phyloP scores from a whole-genome alignment of 2,329 filamentous ascomycete species.

The Alternaria novae-zelandiae region DNA sequence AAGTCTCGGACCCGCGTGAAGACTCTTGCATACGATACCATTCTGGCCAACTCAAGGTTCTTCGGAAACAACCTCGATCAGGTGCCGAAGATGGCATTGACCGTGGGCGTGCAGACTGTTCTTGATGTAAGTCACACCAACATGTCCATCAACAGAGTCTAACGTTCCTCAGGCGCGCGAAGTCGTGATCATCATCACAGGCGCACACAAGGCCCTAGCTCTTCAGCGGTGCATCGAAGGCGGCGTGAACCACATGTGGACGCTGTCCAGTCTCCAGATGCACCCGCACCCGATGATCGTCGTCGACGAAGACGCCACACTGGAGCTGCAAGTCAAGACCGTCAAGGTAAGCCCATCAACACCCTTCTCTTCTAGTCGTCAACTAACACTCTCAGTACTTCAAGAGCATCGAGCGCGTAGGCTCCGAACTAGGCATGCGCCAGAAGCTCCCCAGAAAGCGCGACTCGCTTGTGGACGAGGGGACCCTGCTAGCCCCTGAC shows the following conservation, averaged over 20 bases:
- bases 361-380: background rate
- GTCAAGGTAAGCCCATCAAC: constrained; percentile 37
- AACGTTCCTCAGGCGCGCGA: constrained; percentile 64
- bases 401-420: constrained; percentile 58
- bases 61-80: constrained; percentile 75
- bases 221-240: constrained; percentile 82
- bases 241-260: constrained; percentile 91
- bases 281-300: constrained; percentile 84
- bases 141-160: constrained; percentile 17
- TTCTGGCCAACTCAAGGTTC: constrained; percentile 84
- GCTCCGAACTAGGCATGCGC: constrained; percentile 52
- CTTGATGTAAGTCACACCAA: constrained; percentile 62
- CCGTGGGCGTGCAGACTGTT: constrained; percentile 83
- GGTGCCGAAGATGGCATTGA: constrained; percentile 83
- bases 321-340: constrained; percentile 57
- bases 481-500: constrained; percentile 23
- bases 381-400: constrained; percentile 49
- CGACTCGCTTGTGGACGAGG: constrained; percentile 42
- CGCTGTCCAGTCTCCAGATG: constrained; percentile 78
- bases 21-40: constrained; percentile 86
- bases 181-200: constrained; percentile 82
- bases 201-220: constrained; percentile 80
- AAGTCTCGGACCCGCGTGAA: constrained; percentile 82
- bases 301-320: constrained; percentile 73
- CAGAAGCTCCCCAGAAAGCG: constrained; percentile 52